Base-by-base conservation (phyloP, 345 rosid species). In the Linum trigynum region DNA sequence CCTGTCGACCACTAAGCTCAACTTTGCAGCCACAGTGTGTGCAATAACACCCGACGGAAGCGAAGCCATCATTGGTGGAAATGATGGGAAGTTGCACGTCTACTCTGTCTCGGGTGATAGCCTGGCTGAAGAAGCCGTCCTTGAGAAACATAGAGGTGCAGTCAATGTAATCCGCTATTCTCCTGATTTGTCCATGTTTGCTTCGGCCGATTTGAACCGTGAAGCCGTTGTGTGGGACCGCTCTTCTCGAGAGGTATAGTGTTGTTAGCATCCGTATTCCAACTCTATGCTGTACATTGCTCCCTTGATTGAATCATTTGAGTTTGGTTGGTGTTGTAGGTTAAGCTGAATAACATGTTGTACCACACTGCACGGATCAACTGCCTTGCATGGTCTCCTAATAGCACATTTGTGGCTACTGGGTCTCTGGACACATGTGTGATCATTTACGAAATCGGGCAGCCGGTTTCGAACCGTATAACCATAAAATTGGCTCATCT, bases 351-450 rank as follows among this genome's bases (percentile, higher is more conserved):
- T 84, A 89, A 85, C 80, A 87, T 89, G 96, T 63, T 85, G 76
- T 89, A 82, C 78, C 96, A 89, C 71, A 83, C 81, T 62, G 91
- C 96, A 14, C 91, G 96, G 61, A 78, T 89, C 74, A 89, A 86
- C 82, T 89, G 94, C 79, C 75, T 89, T 59, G 96, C 97, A 42
- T 90, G 97, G 97, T 87, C 97, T 67, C 92, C 97, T n/a, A 77
- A 83, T 72, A 83, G 82, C 73, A 79, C 65, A 59, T 76, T 75
- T 87, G 86, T 90, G 64, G 92, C 92, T 6, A 90, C 95, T 16
- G 97, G 97, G 58, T 90, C 97, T 3, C 90, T 90, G 9, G 97
- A 87, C 77, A 90, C 88, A 1, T 84, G 85, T 50, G 85, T 90
- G 67, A 84, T 90, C 64, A 77, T 87, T 39, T 90, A 90, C 62